Evolutionary conservation across 768 basidiomycete genomes (phyloP).

Genomic region (Artomyces pyxidatus): DNA sequence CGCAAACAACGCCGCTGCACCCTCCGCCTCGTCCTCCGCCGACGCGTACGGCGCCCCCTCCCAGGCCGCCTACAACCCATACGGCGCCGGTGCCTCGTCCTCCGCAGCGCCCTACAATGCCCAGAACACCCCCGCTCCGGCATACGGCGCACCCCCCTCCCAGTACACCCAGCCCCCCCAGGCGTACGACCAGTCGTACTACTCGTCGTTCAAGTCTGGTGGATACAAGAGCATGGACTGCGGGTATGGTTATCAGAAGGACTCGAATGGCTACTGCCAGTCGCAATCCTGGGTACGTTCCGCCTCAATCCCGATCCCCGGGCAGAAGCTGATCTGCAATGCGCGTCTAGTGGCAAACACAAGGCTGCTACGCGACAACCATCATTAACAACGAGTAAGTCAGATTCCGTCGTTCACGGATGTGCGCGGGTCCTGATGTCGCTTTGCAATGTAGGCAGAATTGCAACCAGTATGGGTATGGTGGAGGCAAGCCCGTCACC

Average conservation of each 20-base stretch:
- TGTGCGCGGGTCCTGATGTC: slow-evolving; percentile 1
- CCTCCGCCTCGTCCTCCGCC: slow-evolving; percentile 25
- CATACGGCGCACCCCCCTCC: slow-evolving; percentile 17
- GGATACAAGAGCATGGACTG: slow-evolving; percentile 62
- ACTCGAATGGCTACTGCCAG: slow-evolving; percentile 45
- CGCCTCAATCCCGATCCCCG: neutral
- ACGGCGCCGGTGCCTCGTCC: slow-evolving; percentile 2
- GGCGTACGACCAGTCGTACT: slow-evolving; percentile 27
- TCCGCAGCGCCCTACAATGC: slow-evolving; percentile 2
- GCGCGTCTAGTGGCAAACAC: slow-evolving; percentile 20
- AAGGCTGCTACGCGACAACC: slow-evolving; percentile 55
- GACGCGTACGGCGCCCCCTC: slow-evolving; percentile 2
- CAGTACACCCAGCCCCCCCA: slow-evolving; percentile 26
- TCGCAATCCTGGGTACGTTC: slow-evolving; percentile 50
- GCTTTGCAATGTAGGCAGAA: slow-evolving; percentile 12
- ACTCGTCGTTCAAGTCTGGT: slow-evolving; percentile 49
- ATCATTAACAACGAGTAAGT: slow-evolving; percentile 44
- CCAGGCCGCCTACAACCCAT: slow-evolving; percentile 4
- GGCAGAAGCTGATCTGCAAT: neutral
- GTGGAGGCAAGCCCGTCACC: slow-evolving; percentile 24
- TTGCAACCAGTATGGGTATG: slow-evolving; percentile 11
- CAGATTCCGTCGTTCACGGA: slow-evolving; percentile 7
- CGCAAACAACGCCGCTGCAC: slow-evolving; percentile 24
- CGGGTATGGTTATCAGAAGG: slow-evolving; percentile 62
- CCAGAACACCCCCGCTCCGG: slow-evolving; percentile 5